Percentiles rank a stretch among this genome's conserved stretches.
phyloP scores from a whole-genome alignment of 805 yeast species.

The Candida coleopterorum region DNA sequence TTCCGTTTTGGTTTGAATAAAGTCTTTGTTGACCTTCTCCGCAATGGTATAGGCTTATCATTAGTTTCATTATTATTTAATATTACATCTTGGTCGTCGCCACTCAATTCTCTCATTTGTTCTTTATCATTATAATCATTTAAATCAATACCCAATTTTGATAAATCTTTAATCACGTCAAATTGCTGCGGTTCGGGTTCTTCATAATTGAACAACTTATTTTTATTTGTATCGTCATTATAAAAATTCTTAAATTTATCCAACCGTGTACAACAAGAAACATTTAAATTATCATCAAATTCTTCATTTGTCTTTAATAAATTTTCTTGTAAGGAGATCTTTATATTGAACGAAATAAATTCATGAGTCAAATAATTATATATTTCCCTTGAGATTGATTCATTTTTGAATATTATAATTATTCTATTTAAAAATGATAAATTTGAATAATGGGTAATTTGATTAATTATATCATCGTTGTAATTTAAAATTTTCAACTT shows the following conservation, averaged over 20 bases:
- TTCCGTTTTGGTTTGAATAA: constrained; percentile 29
- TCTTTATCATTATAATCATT: constrained; percentile 18
- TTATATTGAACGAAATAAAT: constrained; percentile 13
- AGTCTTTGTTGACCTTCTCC: constrained; percentile 30
- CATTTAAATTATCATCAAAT: constrained; percentile 16
- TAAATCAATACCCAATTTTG: constrained; percentile 29
- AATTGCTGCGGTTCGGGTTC: constrained; percentile 35
- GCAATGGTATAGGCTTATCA: constrained; percentile 4
- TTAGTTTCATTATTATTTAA: constrained; percentile 9
- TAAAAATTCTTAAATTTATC: constrained; percentile 21
- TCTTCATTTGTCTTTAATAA: constrained; percentile 28
- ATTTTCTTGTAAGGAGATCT: constrained; percentile 34
- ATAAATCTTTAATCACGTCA: constrained; percentile 23
- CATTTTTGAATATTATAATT: constrained; percentile 33
- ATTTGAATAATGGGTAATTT: constrained; percentile 33
- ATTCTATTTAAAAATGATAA: constrained; percentile 34
- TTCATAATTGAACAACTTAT: constrained; percentile 13
- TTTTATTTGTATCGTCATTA: constrained; percentile 8
- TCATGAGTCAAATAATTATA: constrained; percentile 16
- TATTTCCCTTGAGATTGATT: constrained; percentile 21
- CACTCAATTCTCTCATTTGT: constrained; percentile 18
- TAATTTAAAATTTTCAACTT: constrained; percentile 28
- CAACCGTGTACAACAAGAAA: constrained; percentile 17
- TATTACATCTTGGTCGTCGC: neutral
- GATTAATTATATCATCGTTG: constrained; percentile 17